phyloP scores from a whole-genome alignment of 148 eudicot genomes.

The Diospyros kaki region DNA sequence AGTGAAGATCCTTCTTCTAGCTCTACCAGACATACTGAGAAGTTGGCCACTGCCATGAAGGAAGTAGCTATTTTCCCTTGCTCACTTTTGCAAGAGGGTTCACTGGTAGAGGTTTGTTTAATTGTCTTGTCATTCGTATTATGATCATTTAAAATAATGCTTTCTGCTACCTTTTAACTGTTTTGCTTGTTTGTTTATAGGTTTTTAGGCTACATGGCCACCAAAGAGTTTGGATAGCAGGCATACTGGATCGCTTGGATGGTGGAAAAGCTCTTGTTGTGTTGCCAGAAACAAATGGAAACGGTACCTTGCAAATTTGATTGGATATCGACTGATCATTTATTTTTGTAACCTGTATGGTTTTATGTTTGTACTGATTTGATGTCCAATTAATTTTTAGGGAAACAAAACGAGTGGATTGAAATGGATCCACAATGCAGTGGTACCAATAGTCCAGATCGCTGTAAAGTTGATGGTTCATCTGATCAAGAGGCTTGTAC shows the following conservation, averaged over 20 bases:
- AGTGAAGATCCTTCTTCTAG: constrained; percentile 16
- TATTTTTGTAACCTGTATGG: not conserved
- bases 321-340: too few relatives aligned
- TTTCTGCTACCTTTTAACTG: not conserved
- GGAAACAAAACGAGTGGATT: constrained; percentile 23
- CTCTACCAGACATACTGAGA: constrained; percentile 9
- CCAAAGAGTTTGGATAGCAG: constrained; percentile 24
- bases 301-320: constrained; percentile 12
- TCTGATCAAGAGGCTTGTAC: constrained; percentile 11
- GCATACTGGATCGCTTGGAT: constrained; percentile 22
- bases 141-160: not conserved
- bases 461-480: not conserved
- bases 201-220: constrained; percentile 22
- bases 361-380: not conserved
- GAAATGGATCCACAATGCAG: constrained; percentile 18
- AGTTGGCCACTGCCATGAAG: constrained; percentile 9
- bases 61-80: constrained; percentile 18
- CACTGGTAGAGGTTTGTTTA: constrained; percentile 38
- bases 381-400: constrained; percentile 11
- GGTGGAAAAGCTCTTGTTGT: constrained; percentile 29
- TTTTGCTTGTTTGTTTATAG: constrained; percentile 23
- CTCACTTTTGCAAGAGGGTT: constrained; percentile 30
- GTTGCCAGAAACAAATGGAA: constrained; percentile 19
- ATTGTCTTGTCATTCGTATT: not conserved
- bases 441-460: not conserved